Evolutionary conservation across 306 rosid genomes (phyloP).

Genomic region (Aeschynomene evenia): DNA sequence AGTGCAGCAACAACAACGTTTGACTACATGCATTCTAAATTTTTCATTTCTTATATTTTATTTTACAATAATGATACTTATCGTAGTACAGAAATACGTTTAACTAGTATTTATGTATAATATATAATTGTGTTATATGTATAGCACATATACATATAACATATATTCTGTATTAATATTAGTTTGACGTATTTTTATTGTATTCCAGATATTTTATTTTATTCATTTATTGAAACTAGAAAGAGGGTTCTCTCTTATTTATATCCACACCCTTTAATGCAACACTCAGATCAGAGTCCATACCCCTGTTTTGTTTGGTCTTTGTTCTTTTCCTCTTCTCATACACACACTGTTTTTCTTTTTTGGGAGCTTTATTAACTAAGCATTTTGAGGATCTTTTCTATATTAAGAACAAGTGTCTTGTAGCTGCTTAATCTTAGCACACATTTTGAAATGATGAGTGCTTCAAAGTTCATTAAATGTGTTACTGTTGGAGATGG

Average conservation of each 20-base stretch:
- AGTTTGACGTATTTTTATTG: too few relatives aligned
- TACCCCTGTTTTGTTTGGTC: background rate
- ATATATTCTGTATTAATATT: too few relatives aligned
- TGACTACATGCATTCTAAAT: constrained; percentile 37
- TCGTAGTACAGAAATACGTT: too few relatives aligned
- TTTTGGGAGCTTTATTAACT: background rate
- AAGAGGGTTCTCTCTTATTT: constrained; percentile 16
- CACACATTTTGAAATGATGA: constrained; percentile 49
- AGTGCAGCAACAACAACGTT: constrained; percentile 34
- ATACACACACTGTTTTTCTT: background rate
- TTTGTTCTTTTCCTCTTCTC: constrained; percentile 22
- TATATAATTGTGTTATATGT: too few relatives aligned
- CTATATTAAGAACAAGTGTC: background rate
- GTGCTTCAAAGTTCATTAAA: constrained; percentile 96
- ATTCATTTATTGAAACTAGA: constrained; percentile 42
- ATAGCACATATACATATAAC: too few relatives aligned
- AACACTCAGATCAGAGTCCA: constrained; percentile 13
- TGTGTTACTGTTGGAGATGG: constrained; percentile 99
- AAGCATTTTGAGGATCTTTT: constrained; percentile 23
- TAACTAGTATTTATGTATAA: too few relatives aligned
- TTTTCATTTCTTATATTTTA: background rate
- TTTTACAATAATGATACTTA: too few relatives aligned
- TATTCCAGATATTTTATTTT: background rate
- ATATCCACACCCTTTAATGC: constrained; percentile 31
- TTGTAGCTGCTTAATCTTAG: background rate